Evolutionary conservation across 768 basidiomycete genomes (phyloP), one percentile per base, ranked within the genome.

Genomic region (Boletus reticulatus): DNA sequence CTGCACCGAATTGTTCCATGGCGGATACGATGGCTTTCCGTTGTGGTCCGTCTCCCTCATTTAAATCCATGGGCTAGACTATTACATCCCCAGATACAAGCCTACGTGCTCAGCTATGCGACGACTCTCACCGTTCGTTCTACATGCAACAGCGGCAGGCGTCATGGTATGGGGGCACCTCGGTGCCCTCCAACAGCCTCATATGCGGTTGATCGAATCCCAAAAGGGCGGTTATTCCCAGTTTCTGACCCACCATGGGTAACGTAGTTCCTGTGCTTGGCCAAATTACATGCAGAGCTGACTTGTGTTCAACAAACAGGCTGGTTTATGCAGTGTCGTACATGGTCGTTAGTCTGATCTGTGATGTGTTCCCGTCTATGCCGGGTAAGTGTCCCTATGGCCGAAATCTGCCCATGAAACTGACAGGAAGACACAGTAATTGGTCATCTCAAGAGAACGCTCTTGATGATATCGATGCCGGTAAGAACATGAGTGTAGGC

Each of bases 191-290:
- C 24, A 31, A 1, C 39, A 54, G 50, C 58, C 19, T 6, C 55
- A 73, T 6, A 62, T 68, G 50, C 13, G 17, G 1, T 73, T 69
- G 58, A 77, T 84, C 1, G 37, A n/a, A 12, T 52, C 60, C 4
- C 83, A 82, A 61, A 81, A 79, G 59, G 87, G 87, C 3, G 89
- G 89, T 1, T 82, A 84, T 60, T 80, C 78, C 47, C 86, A 86
- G 67, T 93, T 82, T 64, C 73, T 93, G 52, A 94, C 92, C 0
- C 88, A 92, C 60, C 84, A 89, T 70, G 88, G 88, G 89, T 67
- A 47, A 48, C 6, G 27, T 43, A 2, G 13, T 20, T 17, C 32
- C 31, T 0, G 11, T 36, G n/a, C 14, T 27, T 7, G 10, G 1
- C 7, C 5, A 20, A 12, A 13, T 13, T 10, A 36, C 42, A 20